These are phyloP conservation scores for Pachysolen tannophilus DNA, from an alignment of 805 yeast genomes.

Conservation along the genomic window DNA sequence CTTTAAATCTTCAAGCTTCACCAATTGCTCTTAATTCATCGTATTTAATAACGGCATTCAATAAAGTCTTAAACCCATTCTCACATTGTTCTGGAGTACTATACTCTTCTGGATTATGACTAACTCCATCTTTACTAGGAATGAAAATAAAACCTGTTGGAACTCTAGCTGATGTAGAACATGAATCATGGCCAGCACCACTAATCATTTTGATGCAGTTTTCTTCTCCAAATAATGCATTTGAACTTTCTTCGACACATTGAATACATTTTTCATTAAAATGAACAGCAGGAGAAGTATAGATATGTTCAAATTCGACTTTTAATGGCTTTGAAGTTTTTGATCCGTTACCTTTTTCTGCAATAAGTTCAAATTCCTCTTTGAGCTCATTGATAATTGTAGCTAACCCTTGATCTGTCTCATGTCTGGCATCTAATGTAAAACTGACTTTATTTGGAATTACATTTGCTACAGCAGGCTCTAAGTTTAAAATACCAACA, in stretches of 20 bases:
- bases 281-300: slow-evolving; percentile 46
- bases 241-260: slow-evolving; percentile 46
- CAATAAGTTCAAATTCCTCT: slow-evolving; percentile 27
- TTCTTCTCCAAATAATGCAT: slow-evolving; percentile 37
- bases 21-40: slow-evolving; percentile 22
- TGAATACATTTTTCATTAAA: slow-evolving; percentile 45
- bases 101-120: slow-evolving; percentile 63
- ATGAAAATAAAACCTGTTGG: slow-evolving; percentile 74
- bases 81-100: slow-evolving; percentile 58
- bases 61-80: slow-evolving; percentile 47
- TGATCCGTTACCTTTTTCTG: slow-evolving; percentile 23
- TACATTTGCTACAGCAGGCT: slow-evolving; percentile 60
- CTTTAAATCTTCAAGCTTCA: slow-evolving; percentile 5
- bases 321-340: slow-evolving; percentile 22
- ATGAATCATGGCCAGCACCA: slow-evolving; percentile 74
- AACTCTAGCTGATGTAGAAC: slow-evolving; percentile 43
- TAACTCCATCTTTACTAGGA: slow-evolving; percentile 59
- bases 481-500: slow-evolving; percentile 48
- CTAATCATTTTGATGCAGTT: slow-evolving; percentile 40
- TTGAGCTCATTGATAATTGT: slow-evolving; percentile 30
- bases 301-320: slow-evolving; percentile 34
- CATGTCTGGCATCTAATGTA: slow-evolving; percentile 54
- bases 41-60: slow-evolving; percentile 39
- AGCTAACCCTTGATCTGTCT: slow-evolving; percentile 32
- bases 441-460: slow-evolving; percentile 56